Conservation (phyloP, 257 asterid species). For the Solanum bukasovii region DNA sequence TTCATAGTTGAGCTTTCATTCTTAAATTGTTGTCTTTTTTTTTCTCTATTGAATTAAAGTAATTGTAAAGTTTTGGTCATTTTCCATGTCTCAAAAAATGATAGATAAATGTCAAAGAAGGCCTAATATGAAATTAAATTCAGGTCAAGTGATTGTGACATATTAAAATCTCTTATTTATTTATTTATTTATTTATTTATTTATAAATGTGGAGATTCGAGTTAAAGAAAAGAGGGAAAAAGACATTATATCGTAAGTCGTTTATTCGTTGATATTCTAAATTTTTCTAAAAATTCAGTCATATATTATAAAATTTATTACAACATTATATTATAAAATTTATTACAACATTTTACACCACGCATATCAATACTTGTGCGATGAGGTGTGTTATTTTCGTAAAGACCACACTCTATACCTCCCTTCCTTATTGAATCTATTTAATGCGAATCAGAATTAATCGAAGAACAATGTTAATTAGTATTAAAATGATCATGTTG, state of each 20-base stretch:
- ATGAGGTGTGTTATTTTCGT: rapidly evolving
- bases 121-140: background rate
- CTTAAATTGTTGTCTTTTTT: background rate
- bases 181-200: background rate
- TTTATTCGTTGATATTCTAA: background rate
- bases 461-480: background rate
- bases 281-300: background rate
- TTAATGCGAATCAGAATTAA: background rate
- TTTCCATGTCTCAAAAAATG: background rate
- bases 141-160: background rate
- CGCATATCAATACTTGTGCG: rapidly evolving
- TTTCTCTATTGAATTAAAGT: background rate
- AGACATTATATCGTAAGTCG: background rate
- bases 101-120: background rate
- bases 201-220: background rate
- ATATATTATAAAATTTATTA: too few species aligned
- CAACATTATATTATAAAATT: too few species aligned
- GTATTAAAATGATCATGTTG: background rate
- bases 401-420: too few species aligned
- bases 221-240: background rate
- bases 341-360: background rate
- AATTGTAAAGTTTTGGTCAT: background rate
- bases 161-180: background rate
- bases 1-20: background rate
- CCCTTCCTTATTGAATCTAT: background rate